Percentiles rank a stretch among this genome's conserved stretches.
Evolutionary conservation across 805 yeast genomes (phyloP).

Genomic region (Kodamaea laetipori): DNA sequence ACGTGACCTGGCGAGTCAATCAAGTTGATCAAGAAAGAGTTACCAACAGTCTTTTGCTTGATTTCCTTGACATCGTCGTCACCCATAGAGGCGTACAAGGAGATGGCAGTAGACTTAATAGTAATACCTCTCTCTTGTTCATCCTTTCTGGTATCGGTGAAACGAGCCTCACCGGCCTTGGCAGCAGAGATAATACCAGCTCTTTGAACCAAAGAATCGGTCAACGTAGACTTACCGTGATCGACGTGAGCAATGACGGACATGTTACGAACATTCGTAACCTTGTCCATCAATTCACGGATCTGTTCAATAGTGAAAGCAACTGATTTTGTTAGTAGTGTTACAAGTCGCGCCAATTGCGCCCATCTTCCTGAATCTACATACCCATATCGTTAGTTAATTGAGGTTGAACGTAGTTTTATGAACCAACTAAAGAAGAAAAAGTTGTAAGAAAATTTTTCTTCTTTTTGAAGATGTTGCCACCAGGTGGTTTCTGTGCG

Average conservation of each 20-base stretch:
- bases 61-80: conserved; percentile 88
- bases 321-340: conserved; percentile 33
- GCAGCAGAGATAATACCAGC: conserved; percentile 99
- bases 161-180: conserved; percentile 99
- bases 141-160: conserved; percentile 99
- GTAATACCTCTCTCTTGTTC: conserved; percentile 99
- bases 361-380: not conserved
- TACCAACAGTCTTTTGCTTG: conserved; percentile 90
- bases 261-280: conserved; percentile 99
- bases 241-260: conserved; percentile 99
- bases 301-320: conserved; percentile 73
- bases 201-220: conserved; percentile 98
- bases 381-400: conserved; percentile 14
- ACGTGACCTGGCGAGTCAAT: conserved; percentile 99
- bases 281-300: conserved; percentile 99
- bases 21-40: conserved; percentile 94
- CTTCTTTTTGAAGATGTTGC: conserved; percentile 12
- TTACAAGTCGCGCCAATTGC: too few species aligned
- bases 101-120: conserved; percentile 97
- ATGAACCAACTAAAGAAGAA: conserved; percentile 14
- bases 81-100: conserved; percentile 84
- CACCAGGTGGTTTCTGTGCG: not conserved
- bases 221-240: conserved; percentile 99
- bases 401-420: conserved; percentile 9
- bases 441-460: conserved; percentile 13